Percentiles rank a stretch among this genome's conserved stretches.
Evolutionary conservation across 2,329 filamentous ascomycete species (phyloP).

Genomic region (Fusarium oxysporum): DNA sequence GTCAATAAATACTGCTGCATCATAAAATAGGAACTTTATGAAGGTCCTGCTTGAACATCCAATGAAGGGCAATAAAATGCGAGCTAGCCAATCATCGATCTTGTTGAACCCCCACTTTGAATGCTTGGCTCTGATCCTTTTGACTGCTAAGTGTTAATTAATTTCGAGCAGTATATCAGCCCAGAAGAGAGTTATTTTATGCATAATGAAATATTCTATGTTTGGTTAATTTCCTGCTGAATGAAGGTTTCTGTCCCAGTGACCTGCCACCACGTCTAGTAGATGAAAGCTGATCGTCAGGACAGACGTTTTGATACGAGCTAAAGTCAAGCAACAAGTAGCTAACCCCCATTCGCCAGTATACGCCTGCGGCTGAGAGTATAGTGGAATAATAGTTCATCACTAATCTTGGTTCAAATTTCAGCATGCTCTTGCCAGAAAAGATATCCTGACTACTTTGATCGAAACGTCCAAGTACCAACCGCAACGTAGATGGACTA

Average conservation of each 20-base stretch:
- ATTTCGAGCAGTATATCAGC: not conserved
- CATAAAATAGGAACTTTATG: accelerated
- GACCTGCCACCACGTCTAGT: accelerated
- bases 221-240: accelerated
- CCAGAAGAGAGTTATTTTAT: accelerated
- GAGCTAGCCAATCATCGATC: not conserved
- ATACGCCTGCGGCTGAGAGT: not conserved
- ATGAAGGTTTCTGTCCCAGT: accelerated
- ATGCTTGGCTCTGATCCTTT: not conserved
- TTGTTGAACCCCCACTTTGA: accelerated
- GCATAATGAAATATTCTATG: accelerated
- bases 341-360: not conserved
- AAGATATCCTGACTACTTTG: not conserved
- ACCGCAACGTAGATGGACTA: accelerated
- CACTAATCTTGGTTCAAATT: accelerated
- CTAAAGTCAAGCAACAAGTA: accelerated
- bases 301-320: accelerated
- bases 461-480: accelerated
- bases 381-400: accelerated
- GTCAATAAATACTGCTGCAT: not conserved
- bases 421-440: not conserved
- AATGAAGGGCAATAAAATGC: not conserved
- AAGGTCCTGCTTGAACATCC: accelerated
- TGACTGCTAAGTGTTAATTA: not conserved
- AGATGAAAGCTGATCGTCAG: accelerated